phyloP scores from a whole-genome alignment of 148 eudicot species.

The Rhododendron griersonianum region DNA sequence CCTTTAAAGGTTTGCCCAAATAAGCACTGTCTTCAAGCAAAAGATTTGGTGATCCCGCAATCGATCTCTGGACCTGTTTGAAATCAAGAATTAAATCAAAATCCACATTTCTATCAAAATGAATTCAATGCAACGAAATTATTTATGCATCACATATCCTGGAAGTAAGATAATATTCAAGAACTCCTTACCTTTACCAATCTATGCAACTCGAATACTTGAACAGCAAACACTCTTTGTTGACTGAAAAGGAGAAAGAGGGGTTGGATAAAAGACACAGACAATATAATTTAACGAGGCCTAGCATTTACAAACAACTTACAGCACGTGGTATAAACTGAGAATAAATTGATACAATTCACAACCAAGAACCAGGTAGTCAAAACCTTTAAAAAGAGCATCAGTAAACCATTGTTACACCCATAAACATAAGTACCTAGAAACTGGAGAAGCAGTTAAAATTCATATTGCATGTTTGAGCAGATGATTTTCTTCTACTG shows the following conservation, averaged over 20 bases:
- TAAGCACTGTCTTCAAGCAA: slow-evolving; percentile 48
- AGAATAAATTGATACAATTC: background rate
- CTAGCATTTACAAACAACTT: slow-evolving; percentile 8
- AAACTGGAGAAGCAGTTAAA: background rate
- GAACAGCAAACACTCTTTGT: slow-evolving; percentile 85
- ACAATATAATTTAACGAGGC: background rate
- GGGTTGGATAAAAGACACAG: slow-evolving; percentile 19
- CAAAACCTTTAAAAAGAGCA: background rate
- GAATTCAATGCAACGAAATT: background rate
- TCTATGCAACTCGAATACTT: slow-evolving; percentile 94
- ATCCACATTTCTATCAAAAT: background rate
- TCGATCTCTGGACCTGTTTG: slow-evolving; percentile 78
- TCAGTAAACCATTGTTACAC: slow-evolving; percentile 1
- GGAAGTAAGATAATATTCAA: background rate
- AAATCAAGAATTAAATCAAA: slow-evolving; percentile 7
- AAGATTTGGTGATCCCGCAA: slow-evolving; percentile 77
- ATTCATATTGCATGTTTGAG: background rate
- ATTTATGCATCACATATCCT: background rate
- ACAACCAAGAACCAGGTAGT: slow-evolving; percentile 8
- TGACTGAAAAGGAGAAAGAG: slow-evolving; percentile 56
- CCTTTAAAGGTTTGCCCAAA: slow-evolving; percentile 39
- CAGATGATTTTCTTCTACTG: background rate
- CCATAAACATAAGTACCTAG: background rate
- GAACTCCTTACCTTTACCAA: slow-evolving; percentile 60
- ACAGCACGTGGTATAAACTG: slow-evolving; percentile 5